Base-by-base conservation (phyloP, 140 eudicot genomes). In the Erigeron philadelphicus region DNA sequence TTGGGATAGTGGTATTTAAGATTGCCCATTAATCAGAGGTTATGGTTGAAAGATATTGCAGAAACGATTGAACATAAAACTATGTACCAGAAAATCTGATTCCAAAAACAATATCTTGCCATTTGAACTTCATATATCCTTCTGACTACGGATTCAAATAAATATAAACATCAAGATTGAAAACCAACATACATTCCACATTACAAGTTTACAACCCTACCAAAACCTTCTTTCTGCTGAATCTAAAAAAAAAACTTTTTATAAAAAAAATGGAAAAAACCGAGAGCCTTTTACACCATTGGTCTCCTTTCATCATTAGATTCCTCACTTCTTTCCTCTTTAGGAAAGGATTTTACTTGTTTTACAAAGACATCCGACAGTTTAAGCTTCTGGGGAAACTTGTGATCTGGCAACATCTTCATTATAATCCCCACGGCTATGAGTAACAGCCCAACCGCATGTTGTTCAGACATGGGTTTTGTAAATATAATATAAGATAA, bases 391-490 rank as follows among this genome's bases (percentile, higher is more conserved):
- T 58, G 80, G 0, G 85, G 87, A 15, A 83, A 63, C 76, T 84
- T 88, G 79, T 81, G 81, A 21, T 91, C 88, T 1, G 90, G 96
- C 72, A 88, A 79, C 79, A 91, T 75, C 78, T 91, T 91, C 85
- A 91, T 35, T 44, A 84, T 61, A 45, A 91, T 88, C 47, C 98
- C 96, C 95, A 83, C 88, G 25, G 82, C 68, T 56, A 91, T 91
- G 40, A 91, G 81, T 66, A 91, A 53, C 60, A 91, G 67, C 45
- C 96, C 98, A 13, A 87, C 78, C 58, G 85, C 89, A n/a, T 91
- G 98, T 73, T 88, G 96, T 68, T 83, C 89, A 0, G 97, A 88
- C 53, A 91, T 80, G 7, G 97, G 97, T 82, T 91, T 91, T 25
- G 97, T 91, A 64, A 91, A 91, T 44, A 91, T 64, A 61, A 91